These are phyloP conservation scores for Boletus albobrunnescens DNA, from an alignment of 1,284 basidiomycete genomes.

Conservation along the genomic window DNA sequence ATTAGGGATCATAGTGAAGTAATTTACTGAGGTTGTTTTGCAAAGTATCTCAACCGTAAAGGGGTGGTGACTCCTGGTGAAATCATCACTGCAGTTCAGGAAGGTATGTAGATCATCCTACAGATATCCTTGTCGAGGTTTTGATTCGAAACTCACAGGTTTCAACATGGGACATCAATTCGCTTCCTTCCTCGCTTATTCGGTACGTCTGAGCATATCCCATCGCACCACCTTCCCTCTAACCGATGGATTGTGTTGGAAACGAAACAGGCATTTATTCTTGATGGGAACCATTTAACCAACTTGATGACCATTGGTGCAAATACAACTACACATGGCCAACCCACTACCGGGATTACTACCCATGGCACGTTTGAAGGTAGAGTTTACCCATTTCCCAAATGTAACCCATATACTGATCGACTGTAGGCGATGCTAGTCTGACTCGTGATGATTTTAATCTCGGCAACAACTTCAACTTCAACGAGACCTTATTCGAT, in stretches of 20 bases:
- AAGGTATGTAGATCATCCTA: too few species aligned
- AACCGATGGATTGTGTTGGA: too few species aligned
- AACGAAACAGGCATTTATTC: slow-evolving; percentile 18
- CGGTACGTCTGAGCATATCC: neutral
- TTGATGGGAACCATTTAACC: slow-evolving; percentile 29
- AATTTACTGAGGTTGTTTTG: too few species aligned
- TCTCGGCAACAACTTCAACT: slow-evolving; percentile 28
- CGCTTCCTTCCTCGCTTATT: neutral
- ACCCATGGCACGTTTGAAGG: slow-evolving; percentile 27
- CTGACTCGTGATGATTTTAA: slow-evolving; percentile 23
- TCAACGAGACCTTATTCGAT: slow-evolving; percentile 27
- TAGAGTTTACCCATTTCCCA: neutral
- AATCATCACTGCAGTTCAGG: too few species aligned
- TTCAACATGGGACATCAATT: neutral
- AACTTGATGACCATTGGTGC: slow-evolving; percentile 29
- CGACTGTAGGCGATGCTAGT: slow-evolving; percentile 21
- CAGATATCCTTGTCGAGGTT: too few species aligned
- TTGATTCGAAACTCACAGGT: too few species aligned
- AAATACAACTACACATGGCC: slow-evolving; percentile 17
- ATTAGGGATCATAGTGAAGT: too few species aligned
- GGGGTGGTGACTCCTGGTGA: too few species aligned
- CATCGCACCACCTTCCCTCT: too few species aligned
- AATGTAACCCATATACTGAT: neutral
- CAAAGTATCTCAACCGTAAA: too few species aligned
- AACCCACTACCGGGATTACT: slow-evolving; percentile 20